Evolutionary conservation across 306 rosid genomes (phyloP).

Genomic region (Prunus mongolica): DNA sequence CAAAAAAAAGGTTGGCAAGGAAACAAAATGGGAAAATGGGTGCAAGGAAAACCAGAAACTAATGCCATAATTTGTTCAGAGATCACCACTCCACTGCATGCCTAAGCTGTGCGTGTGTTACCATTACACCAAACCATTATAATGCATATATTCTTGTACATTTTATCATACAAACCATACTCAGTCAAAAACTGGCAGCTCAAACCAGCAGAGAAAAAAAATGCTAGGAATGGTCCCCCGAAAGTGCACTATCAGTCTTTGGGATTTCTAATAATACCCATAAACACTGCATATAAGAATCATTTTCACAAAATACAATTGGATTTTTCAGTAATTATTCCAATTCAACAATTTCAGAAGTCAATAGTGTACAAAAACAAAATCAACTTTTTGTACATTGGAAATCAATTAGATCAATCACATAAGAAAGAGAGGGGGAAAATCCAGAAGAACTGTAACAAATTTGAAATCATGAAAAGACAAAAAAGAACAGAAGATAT

Average conservation of each 20-base stretch:
- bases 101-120: background rate
- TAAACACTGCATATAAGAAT: background rate
- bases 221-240: background rate
- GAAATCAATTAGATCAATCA: background rate
- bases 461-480: background rate
- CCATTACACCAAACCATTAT: background rate
- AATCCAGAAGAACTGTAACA: background rate
- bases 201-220: background rate
- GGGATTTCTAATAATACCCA: background rate
- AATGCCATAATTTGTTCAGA: background rate
- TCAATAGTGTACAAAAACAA: background rate
- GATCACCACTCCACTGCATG: background rate
- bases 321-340: too few species aligned
- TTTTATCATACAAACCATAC: too few species aligned
- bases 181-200: background rate
- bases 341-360: background rate
- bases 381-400: background rate
- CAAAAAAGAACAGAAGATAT: background rate
- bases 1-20: background rate
- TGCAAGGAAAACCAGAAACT: background rate
- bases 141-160: background rate
- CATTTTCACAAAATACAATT: background rate
- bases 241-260: background rate
- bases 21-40: background rate
- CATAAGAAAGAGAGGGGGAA: background rate